Conservation (phyloP, 768 basidiomycete species). For the Trametes cinnabarina region DNA sequence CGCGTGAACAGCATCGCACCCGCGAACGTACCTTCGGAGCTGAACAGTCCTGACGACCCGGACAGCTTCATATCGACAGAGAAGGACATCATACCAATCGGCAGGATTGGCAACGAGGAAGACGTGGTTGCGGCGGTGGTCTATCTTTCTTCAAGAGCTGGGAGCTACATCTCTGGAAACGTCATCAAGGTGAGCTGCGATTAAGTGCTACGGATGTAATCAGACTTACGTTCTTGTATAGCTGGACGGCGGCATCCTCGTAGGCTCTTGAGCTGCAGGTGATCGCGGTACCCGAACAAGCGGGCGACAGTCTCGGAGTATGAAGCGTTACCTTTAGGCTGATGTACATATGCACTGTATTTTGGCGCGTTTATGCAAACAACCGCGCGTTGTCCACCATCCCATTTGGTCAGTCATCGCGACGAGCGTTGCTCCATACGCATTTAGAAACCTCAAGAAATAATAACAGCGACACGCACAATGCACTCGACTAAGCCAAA, state of each 20-base stretch:
- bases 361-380: too few relatives aligned
- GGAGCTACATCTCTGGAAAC: slow-evolving; percentile 18
- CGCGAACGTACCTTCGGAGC: slow-evolving; percentile 19
- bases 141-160: slow-evolving; percentile 15
- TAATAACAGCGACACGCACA: too few relatives aligned
- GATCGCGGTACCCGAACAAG: too few relatives aligned
- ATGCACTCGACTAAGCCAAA: too few relatives aligned
- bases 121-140: slow-evolving; percentile 18
- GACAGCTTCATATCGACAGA: slow-evolving; percentile 18
- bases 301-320: too few relatives aligned
- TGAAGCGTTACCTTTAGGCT: too few relatives aligned
- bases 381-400: too few relatives aligned
- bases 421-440: too few relatives aligned
- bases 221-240: neutral
- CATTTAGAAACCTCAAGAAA: too few relatives aligned
- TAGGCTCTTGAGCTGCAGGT: neutral
- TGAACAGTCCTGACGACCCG: slow-evolving; percentile 17
- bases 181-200: slow-evolving; percentile 9
- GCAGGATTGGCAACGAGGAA: slow-evolving; percentile 17
- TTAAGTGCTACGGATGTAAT: neutral
- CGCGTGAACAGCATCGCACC: slow-evolving; percentile 20
- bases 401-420: too few relatives aligned
- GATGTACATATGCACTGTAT: too few relatives aligned
- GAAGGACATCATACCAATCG: slow-evolving; percentile 12
- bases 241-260: neutral